Evolutionary conservation across 306 rosid genomes (phyloP).

Genomic region (Cicer arietinum): DNA sequence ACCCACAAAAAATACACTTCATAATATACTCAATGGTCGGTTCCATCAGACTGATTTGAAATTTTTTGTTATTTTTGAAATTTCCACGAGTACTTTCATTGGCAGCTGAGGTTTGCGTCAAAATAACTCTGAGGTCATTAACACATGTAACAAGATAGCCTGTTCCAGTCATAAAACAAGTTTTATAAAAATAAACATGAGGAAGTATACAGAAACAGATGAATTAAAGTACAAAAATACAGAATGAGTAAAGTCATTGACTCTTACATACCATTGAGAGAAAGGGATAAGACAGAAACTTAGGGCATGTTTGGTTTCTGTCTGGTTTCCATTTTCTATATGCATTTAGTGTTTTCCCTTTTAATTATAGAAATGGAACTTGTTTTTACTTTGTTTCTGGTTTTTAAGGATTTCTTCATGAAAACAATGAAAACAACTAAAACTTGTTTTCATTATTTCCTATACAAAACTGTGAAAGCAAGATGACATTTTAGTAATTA

Average conservation of each 20-base stretch:
- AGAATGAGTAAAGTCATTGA: constrained; percentile 18
- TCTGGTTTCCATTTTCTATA: constrained; percentile 6
- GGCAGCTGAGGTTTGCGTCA: constrained; percentile 55
- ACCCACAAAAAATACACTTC: constrained; percentile 70
- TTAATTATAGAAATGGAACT: background rate
- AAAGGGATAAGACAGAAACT: constrained; percentile 17
- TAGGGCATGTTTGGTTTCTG: constrained; percentile 8
- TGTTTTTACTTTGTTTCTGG: background rate
- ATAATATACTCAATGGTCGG: constrained; percentile 86
- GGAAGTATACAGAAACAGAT: constrained; percentile 23
- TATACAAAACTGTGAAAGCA: background rate
- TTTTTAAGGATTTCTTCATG: background rate
- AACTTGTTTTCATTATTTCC: background rate
- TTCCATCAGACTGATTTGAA: constrained; percentile 72
- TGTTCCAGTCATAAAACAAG: constrained; percentile 54
- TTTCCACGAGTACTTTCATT: constrained; percentile 51
- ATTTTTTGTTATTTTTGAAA: constrained; percentile 49
- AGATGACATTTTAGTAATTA: background rate
- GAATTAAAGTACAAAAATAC: constrained; percentile 20
- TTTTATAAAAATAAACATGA: constrained; percentile 21
- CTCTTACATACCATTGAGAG: constrained; percentile 33
- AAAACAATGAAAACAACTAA: constrained; percentile 1
- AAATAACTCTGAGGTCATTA: constrained; percentile 64
- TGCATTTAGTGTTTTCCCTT: background rate
- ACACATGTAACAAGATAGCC: constrained; percentile 76